Evolutionary conservation across 2,329 filamentous ascomycete species (phyloP).

Genomic region (Fusarium lateritium): DNA sequence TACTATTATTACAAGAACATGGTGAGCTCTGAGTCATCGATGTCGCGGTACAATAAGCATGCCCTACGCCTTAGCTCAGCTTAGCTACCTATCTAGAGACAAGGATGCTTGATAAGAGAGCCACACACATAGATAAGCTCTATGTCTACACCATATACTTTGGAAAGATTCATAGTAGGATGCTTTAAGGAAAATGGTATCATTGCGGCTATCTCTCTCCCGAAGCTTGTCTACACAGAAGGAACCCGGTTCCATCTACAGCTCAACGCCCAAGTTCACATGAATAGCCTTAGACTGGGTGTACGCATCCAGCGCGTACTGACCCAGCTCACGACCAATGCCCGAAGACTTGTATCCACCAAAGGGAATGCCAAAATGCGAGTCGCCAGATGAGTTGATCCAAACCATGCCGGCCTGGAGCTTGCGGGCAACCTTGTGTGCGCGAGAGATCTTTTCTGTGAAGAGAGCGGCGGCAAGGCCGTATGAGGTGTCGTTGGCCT

Average conservation of each 20-base stretch:
- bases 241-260: conserved; percentile 7
- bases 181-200: conserved; percentile 17
- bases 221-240: background rate
- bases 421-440: conserved; percentile 59
- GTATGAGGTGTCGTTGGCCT: conserved; percentile 62
- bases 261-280: conserved; percentile 42
- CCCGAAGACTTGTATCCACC: conserved; percentile 49
- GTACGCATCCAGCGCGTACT: conserved; percentile 49
- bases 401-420: conserved; percentile 67
- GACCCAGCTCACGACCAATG: conserved; percentile 46
- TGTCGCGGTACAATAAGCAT: background rate
- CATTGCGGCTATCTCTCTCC: conserved; percentile 5
- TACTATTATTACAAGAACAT: background rate
- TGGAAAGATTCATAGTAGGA: background rate
- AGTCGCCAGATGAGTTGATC: conserved; percentile 53
- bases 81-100: background rate
- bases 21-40: background rate
- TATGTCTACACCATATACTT: too few species aligned
- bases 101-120: background rate
- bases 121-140: background rate
- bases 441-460: conserved; percentile 64
- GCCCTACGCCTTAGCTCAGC: background rate
- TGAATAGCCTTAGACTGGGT: conserved; percentile 48
- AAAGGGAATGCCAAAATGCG: conserved; percentile 50
- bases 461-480: conserved; percentile 70